Base-by-base conservation (phyloP, 495 filamentous ascomycete genomes). In the Aspergillus wentii region DNA sequence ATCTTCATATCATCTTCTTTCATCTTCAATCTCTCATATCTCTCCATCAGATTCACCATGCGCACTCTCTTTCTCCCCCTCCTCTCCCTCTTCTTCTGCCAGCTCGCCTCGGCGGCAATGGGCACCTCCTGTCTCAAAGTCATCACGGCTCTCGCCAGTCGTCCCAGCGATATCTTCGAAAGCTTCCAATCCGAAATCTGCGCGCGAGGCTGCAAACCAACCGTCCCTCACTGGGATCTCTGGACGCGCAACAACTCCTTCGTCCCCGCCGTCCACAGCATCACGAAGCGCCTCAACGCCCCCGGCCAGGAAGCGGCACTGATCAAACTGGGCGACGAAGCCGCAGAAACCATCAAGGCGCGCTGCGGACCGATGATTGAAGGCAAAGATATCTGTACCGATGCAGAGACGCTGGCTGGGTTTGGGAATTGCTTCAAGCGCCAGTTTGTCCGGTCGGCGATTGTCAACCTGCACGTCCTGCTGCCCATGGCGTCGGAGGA, bases 211-310 rank as follows among this genome's bases (percentile, higher is more conserved):
- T 69, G 65, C 27, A 54, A 64, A 28, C 65, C 65, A 17, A 67
- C 62, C 9, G 46, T 69, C 10, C 57, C 65, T 2, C 63, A 66
- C 38, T 69, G 65, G 65, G 65, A 69, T 39, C 61, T 67, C 26
- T 69, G 65, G 65, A 67, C 65, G 13, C 61, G 62, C 52, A 59
- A 64, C 47, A 62, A 67, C 45, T 55, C 61, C 20, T 69, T 67
- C 33, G 49, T 66, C 6, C 65, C 65, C 30, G 59, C 64, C 8
- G 62, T 67, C 25, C 63, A 59, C 52, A 57, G 43, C 35, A 38
- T 67, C n/a, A 59, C 61, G 50, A 45, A 43, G 5, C 52, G 54
- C 34, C 50, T 65, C 49, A 49, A 63, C 26, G 49, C 56, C 11
- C 59, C 61, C 9, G 54, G 55, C 14, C 48, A 63, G 19, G 63